Evolutionary conservation across 192 early-diverging fungal genomes (phyloP).

Genomic region (Linderina pennispora): DNA sequence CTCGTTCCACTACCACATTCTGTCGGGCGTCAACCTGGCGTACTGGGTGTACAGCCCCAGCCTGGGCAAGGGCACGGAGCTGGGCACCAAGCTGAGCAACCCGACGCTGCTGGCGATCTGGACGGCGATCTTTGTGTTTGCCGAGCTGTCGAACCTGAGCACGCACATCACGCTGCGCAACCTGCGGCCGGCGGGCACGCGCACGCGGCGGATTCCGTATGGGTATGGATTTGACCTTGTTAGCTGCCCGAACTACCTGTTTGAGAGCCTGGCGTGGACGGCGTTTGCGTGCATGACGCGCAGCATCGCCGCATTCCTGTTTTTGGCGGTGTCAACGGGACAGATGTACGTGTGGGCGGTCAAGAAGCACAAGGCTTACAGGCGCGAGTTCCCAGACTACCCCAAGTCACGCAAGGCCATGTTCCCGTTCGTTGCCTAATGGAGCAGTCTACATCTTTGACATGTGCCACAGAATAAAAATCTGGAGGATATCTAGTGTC

Average conservation of each 20-base stretch:
- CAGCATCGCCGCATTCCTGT: constrained; percentile 57
- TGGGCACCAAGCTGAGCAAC: constrained; percentile 39
- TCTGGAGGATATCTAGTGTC: neutral
- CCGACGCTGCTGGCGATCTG: constrained; percentile 27
- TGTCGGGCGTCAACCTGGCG: constrained; percentile 78
- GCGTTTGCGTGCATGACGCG: constrained; percentile 68
- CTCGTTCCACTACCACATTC: constrained; percentile 87
- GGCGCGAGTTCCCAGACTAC: constrained; percentile 86
- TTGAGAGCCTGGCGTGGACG: constrained; percentile 81
- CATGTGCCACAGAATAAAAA: neutral
- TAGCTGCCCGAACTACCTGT: constrained; percentile 91
- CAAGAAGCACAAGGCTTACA: constrained; percentile 92
- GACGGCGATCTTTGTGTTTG: constrained; percentile 43
- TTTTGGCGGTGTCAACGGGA: constrained; percentile 62
- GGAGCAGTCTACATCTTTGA: neutral
- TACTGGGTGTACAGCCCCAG: constrained; percentile 86
- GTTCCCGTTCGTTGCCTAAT: constrained; percentile 62
- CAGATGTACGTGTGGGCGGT: constrained; percentile 95
- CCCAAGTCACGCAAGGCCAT: constrained; percentile 79
- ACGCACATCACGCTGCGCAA: constrained; percentile 86
- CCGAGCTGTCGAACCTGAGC: constrained; percentile 77
- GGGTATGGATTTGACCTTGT: constrained; percentile 91
- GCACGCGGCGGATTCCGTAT: constrained; percentile 77
- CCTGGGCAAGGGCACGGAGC: constrained; percentile 45
- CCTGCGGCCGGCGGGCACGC: constrained; percentile 84